Evolutionary conservation across 129 eudicot species (phyloP).

Genomic region (Chrysanthemum lavandulifolium): DNA sequence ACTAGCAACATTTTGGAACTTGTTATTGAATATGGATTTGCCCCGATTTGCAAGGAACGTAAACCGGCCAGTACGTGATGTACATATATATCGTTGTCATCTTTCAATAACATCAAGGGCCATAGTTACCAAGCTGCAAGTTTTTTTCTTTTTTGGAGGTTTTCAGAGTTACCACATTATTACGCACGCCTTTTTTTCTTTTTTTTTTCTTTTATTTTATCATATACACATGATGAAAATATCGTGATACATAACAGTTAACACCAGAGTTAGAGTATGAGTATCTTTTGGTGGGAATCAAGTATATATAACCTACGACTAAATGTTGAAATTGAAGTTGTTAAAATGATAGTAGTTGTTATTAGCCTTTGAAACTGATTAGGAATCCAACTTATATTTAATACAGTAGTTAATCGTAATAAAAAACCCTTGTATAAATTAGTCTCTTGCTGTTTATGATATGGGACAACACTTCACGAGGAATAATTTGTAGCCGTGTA

Average conservation of each 20-base stretch:
- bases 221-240: neutral
- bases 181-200: too few species aligned
- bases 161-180: too few species aligned
- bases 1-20: too few species aligned
- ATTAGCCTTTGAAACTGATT: conserved; percentile 2
- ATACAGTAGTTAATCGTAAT: neutral
- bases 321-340: conserved; percentile 1
- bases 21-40: too few species aligned
- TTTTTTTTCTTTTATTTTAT: too few species aligned
- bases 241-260: neutral
- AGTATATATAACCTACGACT: neutral
- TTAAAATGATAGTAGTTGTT: neutral
- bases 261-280: neutral
- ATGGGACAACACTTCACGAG: conserved; percentile 14
- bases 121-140: too few species aligned
- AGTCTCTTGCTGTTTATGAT: neutral
- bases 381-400: neutral
- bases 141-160: too few species aligned
- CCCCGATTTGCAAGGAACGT: too few species aligned
- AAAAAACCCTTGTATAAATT: neutral
- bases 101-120: too few species aligned
- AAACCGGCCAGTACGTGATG: too few species aligned
- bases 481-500: conserved; percentile 21
- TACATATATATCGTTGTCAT: too few species aligned
- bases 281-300: neutral